A percentile compares a stretch with the other conserved stretches of the same genome.
Evolutionary conservation across 352 stramenopile species (phyloP).

Genomic region (Pythium folliculosum): DNA sequence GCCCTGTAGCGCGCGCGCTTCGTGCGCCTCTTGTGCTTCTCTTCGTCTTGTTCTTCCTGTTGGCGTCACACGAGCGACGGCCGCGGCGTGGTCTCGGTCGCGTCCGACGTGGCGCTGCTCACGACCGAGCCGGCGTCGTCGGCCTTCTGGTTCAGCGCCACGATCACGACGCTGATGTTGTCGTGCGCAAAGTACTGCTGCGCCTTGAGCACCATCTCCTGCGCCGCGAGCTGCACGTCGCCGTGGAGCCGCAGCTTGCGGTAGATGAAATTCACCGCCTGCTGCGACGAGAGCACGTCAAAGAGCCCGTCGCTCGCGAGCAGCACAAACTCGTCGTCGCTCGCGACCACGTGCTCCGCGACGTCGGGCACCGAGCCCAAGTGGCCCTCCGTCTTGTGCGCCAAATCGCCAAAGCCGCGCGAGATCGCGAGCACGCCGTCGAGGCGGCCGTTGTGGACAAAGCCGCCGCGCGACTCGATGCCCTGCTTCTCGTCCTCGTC

Average conservation of each 20-base stretch:
- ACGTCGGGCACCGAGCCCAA: constrained; percentile 86
- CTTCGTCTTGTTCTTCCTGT: background rate
- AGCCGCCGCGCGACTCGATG: constrained; percentile 82
- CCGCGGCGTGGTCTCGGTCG: background rate
- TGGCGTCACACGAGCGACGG: background rate
- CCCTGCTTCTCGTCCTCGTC: constrained; percentile 72
- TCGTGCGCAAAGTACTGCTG: constrained; percentile 90
- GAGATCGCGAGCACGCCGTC: constrained; percentile 89
- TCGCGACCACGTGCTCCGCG: constrained; percentile 54
- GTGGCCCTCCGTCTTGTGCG: constrained; percentile 89
- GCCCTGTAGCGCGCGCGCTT: background rate
- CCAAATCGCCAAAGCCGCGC: constrained; percentile 86
- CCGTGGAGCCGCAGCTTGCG: constrained; percentile 86
- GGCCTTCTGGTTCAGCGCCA: constrained; percentile 75
- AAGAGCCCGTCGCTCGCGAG: constrained; percentile 92
- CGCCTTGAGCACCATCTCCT: constrained; percentile 87
- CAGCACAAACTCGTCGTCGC: constrained; percentile 88
- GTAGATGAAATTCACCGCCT: constrained; percentile 90
- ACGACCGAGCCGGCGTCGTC: constrained; percentile 4
- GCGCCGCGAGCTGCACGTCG: constrained; percentile 86
- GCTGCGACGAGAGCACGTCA: constrained; percentile 89
- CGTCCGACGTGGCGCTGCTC: background rate
- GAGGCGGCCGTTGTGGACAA: constrained; percentile 87
- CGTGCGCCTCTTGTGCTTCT: background rate
- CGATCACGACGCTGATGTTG: constrained; percentile 90